Evolutionary conservation across 2,329 filamentous ascomycete species (phyloP), one percentile per base, ranked within the genome.

Genomic region (Metarhizium anisopliae): DNA sequence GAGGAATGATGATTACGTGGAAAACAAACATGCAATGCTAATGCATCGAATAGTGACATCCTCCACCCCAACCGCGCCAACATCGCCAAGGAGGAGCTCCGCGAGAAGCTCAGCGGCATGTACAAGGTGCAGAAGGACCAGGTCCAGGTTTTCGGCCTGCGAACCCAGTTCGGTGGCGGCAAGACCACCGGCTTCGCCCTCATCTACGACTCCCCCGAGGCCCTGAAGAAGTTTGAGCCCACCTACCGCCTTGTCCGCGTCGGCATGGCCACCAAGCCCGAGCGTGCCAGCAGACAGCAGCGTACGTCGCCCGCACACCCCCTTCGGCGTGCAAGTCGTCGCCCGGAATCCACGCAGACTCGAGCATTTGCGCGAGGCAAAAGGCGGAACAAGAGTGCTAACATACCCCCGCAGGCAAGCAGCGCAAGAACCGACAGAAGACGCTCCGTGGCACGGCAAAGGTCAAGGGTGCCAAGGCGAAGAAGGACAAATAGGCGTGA

Each of bases 391-490:
- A 20, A 45, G 25, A 11, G n/a, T 20, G 10, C 30, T 50, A 43
- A 10, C 20, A 30, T 35, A 40, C 51, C 25, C 58, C 58, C 67
- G 82, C 79, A 97, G 93, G 93, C 87, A 99, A 99, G 85, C 94
- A 97, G 83, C 89, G 94, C 83, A 99, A 99, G 90, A 99, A 99
- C 90, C 86, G 93, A 78, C 86, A 89, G 80, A 97, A 99, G 91
- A 94, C 93, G 75, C 88, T 96, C 77, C 89, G 94, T 69, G 94
- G 94, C 76, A 95, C 90, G 70, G 93, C 91, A 72, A 99, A 99
- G 90, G 86, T 86, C 83, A 96, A 96, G 90, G 91, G 91, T 77
- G 87, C 86, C 74, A 85, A 86, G 82, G 84, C 88, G 78, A 94
- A 95, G 86, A 95, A 96, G 88, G 90, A 90, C 79, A 86, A 89